Evolutionary conservation across 2,329 filamentous ascomycete species (phyloP).

Genomic region (Fusarium sp.): DNA sequence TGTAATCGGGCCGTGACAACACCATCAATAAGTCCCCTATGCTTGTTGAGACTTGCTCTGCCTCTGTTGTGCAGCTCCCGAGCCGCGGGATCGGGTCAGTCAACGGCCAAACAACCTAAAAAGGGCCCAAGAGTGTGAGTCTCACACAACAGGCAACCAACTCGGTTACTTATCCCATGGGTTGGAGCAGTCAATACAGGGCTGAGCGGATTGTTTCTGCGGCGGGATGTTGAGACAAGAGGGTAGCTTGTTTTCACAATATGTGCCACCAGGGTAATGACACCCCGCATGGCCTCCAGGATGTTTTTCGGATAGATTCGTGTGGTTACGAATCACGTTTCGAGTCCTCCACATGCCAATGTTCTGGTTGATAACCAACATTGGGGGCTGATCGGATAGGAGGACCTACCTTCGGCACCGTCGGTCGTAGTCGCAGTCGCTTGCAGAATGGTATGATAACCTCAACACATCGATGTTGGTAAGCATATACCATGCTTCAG

Average conservation of each 20-base stretch:
- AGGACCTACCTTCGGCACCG: not conserved
- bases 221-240: slow-evolving; percentile 12
- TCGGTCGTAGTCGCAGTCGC: slow-evolving; percentile 8
- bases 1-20: slow-evolving; percentile 34
- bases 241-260: not conserved
- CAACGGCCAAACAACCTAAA: slow-evolving; percentile 31
- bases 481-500: slow-evolving; percentile 26
- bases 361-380: slow-evolving; percentile 1
- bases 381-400: slow-evolving; percentile 15
- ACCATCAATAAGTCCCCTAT: slow-evolving; percentile 9
- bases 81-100: slow-evolving; percentile 39
- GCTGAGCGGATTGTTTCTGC: slow-evolving; percentile 23
- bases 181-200: slow-evolving; percentile 26
- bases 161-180: slow-evolving; percentile 15
- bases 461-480: slow-evolving; percentile 9
- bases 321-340: not conserved
- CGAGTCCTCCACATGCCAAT: not conserved
- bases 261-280: slow-evolving; percentile 2
- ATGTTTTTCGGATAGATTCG: not conserved
- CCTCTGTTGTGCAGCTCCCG: slow-evolving; percentile 34
- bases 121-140: slow-evolving; percentile 5
- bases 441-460: slow-evolving; percentile 12
- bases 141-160: slow-evolving; percentile 23
- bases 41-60: slow-evolving; percentile 25
- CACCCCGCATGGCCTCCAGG: slow-evolving; percentile 15